These are phyloP conservation scores for Lasiosphaeria hispida DNA, from an alignment of 495 filamentous ascomycete species.

Conservation along the genomic window DNA sequence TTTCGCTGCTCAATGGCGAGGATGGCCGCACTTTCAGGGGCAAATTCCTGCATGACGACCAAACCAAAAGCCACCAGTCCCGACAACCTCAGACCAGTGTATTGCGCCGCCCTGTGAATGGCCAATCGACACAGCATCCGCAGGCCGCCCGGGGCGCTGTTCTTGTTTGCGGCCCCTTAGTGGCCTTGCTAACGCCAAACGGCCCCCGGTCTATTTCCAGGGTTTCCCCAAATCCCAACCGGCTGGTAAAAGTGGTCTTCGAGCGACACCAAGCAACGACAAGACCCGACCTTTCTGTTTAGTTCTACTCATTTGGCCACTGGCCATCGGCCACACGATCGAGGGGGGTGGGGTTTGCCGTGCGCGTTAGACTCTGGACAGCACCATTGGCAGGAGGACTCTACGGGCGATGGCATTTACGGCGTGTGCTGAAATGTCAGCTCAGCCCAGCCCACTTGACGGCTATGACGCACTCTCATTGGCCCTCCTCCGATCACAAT, in stretches of 20 bases:
- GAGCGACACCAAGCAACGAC: no score
- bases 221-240: slow-evolving; percentile 9
- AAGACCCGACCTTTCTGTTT: no score
- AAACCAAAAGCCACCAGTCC: neutral
- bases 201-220: slow-evolving; percentile 6
- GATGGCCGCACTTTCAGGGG: neutral
- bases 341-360: no score
- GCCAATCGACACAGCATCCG: neutral
- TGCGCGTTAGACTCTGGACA: no score
- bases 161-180: neutral
- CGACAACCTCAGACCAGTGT: neutral
- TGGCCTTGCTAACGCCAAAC: neutral
- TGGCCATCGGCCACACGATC: no score
- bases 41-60: slow-evolving; percentile 1
- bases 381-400: no score
- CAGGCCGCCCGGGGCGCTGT: neutral
- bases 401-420: no score
- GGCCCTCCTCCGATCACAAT: no score
- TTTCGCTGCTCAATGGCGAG: neutral
- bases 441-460: no score
- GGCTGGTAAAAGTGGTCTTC: neutral
- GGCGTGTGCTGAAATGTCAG: no score
- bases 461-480: no score
- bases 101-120: neutral
- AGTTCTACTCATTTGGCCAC: no score